Percentiles rank a stretch among this genome's conserved stretches.
Evolutionary conservation across 495 filamentous ascomycete species (phyloP).

Genomic region (Xeromyces bisporus): DNA sequence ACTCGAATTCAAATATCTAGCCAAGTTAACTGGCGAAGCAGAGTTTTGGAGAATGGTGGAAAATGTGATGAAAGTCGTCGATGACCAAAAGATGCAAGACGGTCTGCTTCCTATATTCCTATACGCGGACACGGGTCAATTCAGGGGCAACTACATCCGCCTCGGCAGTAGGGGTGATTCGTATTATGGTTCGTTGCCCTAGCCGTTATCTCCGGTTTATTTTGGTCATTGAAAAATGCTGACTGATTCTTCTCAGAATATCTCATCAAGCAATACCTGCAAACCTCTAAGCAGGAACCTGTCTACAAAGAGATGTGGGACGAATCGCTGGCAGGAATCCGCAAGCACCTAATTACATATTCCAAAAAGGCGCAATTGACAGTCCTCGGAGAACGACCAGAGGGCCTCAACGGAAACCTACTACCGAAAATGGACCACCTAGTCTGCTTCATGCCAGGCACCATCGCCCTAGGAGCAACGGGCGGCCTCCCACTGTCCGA

Average conservation of each 20-base stretch:
- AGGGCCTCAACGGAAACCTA: slow-evolving; percentile 45
- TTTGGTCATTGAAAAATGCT: no score
- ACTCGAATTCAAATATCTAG: slow-evolving; percentile 93
- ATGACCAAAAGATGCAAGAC: slow-evolving; percentile 57
- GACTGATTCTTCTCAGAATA: slow-evolving; percentile 42
- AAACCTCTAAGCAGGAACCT: slow-evolving; percentile 72
- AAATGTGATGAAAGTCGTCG: slow-evolving; percentile 77
- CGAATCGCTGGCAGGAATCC: slow-evolving; percentile 65
- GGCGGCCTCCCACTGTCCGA: slow-evolving; percentile 56
- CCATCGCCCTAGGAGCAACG: slow-evolving; percentile 78
- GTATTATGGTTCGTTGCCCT: slow-evolving; percentile 54
- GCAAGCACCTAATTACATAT: slow-evolving; percentile 83
- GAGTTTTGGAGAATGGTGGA: slow-evolving; percentile 83
- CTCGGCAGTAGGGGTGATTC: slow-evolving; percentile 88
- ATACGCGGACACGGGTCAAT: slow-evolving; percentile 57
- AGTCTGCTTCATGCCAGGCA: slow-evolving; percentile 94
- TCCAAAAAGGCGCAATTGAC: slow-evolving; percentile 64
- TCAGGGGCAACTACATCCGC: slow-evolving; percentile 70
- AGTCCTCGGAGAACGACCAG: slow-evolving; percentile 70
- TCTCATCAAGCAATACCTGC: slow-evolving; percentile 89
- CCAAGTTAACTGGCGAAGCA: slow-evolving; percentile 83
- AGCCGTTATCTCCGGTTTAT: neutral
- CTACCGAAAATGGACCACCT: slow-evolving; percentile 95
- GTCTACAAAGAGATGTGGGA: slow-evolving; percentile 90
- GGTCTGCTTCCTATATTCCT: slow-evolving; percentile 87